These are phyloP conservation scores for Tetracladium maxilliforme DNA, from an alignment of 2,329 filamentous ascomycete genomes.

Conservation along the genomic window DNA sequence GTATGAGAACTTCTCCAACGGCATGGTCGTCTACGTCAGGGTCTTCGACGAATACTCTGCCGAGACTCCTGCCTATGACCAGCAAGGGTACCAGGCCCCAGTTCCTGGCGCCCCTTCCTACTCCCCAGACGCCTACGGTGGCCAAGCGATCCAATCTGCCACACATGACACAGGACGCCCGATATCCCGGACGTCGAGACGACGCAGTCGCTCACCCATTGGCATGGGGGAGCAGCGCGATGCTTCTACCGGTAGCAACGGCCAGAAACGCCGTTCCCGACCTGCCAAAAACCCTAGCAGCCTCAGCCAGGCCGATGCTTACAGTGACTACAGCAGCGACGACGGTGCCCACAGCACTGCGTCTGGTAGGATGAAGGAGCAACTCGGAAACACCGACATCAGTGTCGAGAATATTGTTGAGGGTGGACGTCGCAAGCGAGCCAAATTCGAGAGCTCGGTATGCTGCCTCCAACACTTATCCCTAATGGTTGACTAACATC, in stretches of 20 bases:
- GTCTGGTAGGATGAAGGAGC: constrained; percentile 67
- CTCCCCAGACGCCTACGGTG: constrained; percentile 32
- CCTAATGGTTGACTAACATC: constrained; percentile 6
- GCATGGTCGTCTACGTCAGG: constrained; percentile 88
- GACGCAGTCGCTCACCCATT: constrained; percentile 66
- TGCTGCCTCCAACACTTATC: constrained; percentile 24
- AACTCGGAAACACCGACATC: constrained; percentile 88
- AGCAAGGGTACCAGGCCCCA: too few relatives aligned
- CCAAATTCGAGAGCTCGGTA: constrained; percentile 95
- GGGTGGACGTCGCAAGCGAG: constrained; percentile 85
- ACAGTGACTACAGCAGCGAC: constrained; percentile 73
- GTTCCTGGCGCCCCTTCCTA: constrained; percentile 37
- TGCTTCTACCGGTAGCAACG: constrained; percentile 48
- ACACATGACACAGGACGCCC: constrained; percentile 52
- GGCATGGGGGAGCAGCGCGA: constrained; percentile 59
- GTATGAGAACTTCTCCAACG: constrained; percentile 88
- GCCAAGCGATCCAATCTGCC: constrained; percentile 37
- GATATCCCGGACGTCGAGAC: constrained; percentile 53
- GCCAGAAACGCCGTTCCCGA: constrained; percentile 47
- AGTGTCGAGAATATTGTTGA: constrained; percentile 97
- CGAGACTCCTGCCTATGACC: constrained; percentile 25
- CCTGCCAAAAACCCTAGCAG: constrained; percentile 24
- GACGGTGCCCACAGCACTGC: constrained; percentile 67
- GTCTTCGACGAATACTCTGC: constrained; percentile 50
- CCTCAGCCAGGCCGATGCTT: constrained; percentile 39